These are phyloP conservation scores for Prunella vulgaris DNA, from an alignment of 257 asterid genomes.

Conservation along the genomic window DNA sequence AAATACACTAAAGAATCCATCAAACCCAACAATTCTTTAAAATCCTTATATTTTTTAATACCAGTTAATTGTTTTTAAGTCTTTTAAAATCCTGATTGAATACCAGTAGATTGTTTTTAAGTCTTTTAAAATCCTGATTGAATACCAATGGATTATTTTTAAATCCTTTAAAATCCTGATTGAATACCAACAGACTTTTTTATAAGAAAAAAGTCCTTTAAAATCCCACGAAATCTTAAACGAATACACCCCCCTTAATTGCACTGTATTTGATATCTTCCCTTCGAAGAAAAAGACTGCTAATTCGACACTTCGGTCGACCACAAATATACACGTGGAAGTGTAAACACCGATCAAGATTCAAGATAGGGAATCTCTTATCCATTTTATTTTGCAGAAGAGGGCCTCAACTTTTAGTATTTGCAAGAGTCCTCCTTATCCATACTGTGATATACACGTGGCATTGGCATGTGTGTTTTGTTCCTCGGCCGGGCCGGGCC, in stretches of 20 bases:
- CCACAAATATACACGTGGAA: neutral
- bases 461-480: conserved; percentile 20
- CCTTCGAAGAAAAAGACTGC: neutral
- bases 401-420: conserved; percentile 18
- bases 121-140: too few relatives aligned
- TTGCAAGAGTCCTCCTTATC: conserved; percentile 42
- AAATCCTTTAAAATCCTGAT: too few relatives aligned
- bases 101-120: too few relatives aligned
- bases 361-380: conserved; percentile 6
- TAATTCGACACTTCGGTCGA: neutral
- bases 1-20: too few relatives aligned
- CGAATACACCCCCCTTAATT: too few relatives aligned
- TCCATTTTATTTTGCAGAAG: conserved; percentile 3
- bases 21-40: too few relatives aligned
- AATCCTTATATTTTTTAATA: too few relatives aligned
- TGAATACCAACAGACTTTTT: neutral
- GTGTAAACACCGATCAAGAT: neutral
- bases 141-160: too few relatives aligned
- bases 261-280: neutral
- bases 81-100: too few relatives aligned
- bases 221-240: too few relatives aligned
- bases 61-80: too few relatives aligned
- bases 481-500: neutral
- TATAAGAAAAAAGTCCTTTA: neutral
- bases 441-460: conserved; percentile 35